phyloP scores from a whole-genome alignment of 208 protist species.

The Zelonia costaricensis region DNA sequence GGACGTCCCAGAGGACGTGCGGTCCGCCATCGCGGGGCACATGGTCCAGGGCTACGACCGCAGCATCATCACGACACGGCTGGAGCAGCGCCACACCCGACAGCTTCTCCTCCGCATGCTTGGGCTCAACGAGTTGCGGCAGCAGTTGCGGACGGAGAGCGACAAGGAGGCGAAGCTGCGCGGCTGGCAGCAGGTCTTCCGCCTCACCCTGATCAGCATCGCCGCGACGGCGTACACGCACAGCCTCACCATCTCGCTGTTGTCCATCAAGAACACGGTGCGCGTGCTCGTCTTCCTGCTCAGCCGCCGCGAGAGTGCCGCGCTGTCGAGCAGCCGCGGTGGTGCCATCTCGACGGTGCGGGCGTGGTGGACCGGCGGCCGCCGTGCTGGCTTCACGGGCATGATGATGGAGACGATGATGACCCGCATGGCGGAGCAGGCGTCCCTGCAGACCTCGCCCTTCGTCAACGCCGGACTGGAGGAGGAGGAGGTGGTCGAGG shows the following conservation, averaged over 20 bases:
- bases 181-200: conserved; percentile 45
- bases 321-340: conserved; percentile 4
- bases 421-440: conserved; percentile 35
- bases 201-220: conserved; percentile 50
- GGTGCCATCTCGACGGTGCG: conserved; percentile 44
- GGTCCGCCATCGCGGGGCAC: conserved; percentile 68
- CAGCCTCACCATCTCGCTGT: conserved; percentile 63
- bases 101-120: conserved; percentile 34
- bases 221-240: conserved; percentile 63
- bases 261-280: conserved; percentile 67
- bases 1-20: conserved; percentile 40
- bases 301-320: conserved; percentile 49
- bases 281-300: conserved; percentile 70
- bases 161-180: conserved; percentile 51
- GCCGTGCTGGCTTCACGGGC: conserved; percentile 51
- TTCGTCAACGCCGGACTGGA: conserved; percentile 42
- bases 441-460: conserved; percentile 45
- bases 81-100: conserved; percentile 57
- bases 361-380: conserved; percentile 65
- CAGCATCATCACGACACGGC: conserved; percentile 60
- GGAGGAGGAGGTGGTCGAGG: conserved; percentile 29
- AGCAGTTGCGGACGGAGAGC: conserved; percentile 39
- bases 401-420: conserved; percentile 52
- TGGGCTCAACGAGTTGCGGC: conserved; percentile 49
- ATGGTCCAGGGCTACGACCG: conserved; percentile 77